A percentile compares a stretch with the other conserved stretches of the same genome.
Conservation (phyloP, 176 grass and related monocot genomes). For the Pontederia paniculata region DNA sequence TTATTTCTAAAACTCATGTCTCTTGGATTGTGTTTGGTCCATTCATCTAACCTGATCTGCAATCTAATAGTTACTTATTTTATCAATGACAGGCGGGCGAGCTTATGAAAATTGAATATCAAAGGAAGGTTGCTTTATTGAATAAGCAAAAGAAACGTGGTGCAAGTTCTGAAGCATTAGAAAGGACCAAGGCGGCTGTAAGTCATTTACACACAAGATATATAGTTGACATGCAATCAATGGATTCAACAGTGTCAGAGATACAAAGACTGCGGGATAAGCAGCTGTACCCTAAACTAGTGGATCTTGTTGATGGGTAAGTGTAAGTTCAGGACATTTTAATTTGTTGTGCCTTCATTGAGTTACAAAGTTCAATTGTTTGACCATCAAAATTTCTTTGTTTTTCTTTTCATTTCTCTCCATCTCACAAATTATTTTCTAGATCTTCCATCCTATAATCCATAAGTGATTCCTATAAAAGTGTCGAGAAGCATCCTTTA, state of each 20-base stretch:
- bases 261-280: conserved; percentile 87
- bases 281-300: conserved; percentile 63
- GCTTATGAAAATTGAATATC: conserved; percentile 98
- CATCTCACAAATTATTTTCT: too few species aligned
- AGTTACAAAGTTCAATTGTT: background rate
- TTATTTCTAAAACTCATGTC: background rate
- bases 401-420: too few species aligned
- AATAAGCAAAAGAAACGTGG: conserved; percentile 85
- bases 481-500: too few species aligned
- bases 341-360: background rate
- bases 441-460: too few species aligned
- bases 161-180: conserved; percentile 57
- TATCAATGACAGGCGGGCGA: conserved; percentile 51
- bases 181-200: conserved; percentile 96
- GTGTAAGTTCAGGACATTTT: conserved; percentile 14
- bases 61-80: conserved; percentile 2
- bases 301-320: conserved; percentile 77
- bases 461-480: too few species aligned
- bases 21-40: background rate
- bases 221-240: conserved; percentile 97
- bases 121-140: conserved; percentile 85
- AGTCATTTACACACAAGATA: conserved; percentile 93
- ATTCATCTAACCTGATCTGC: background rate
- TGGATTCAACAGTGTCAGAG: conserved; percentile 97
- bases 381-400: background rate